Percentiles rank a stretch among this genome's conserved stretches.
These are phyloP conservation scores for Vigna reflexopilosa DNA, from an alignment of 306 rosid species.

Conservation along the genomic window DNA sequence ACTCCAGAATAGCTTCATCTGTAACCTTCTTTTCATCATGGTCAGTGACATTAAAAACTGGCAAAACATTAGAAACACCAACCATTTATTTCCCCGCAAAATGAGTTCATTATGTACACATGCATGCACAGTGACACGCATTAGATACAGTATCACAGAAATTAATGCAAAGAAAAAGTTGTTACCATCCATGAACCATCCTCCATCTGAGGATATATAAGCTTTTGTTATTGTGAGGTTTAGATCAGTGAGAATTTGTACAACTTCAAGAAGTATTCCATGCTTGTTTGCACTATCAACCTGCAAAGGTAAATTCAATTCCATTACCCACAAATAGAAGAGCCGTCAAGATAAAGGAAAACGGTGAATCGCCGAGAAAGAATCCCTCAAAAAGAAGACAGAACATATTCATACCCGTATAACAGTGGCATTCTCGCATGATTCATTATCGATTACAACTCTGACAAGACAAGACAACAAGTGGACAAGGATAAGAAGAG, in stretches of 20 bases:
- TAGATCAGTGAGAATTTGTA: conserved; percentile 89
- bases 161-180: neutral
- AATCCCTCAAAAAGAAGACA: neutral
- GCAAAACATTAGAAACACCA: neutral
- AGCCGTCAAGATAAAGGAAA: conserved; percentile 13
- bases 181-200: conserved; percentile 98
- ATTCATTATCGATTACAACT: conserved; percentile 89
- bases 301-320: conserved; percentile 47
- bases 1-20: conserved; percentile 77
- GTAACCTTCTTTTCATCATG: conserved; percentile 89
- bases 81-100: neutral
- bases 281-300: conserved; percentile 86
- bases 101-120: neutral
- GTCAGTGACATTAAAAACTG: conserved; percentile 94
- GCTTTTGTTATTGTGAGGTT: conserved; percentile 82
- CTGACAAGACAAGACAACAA: conserved; percentile 56
- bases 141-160: neutral
- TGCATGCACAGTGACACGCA: neutral
- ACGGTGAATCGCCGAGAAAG: neutral
- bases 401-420: conserved; percentile 61
- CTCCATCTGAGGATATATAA: conserved; percentile 90
- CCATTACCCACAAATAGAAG: conserved; percentile 27
- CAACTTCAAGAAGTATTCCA: conserved; percentile 95
- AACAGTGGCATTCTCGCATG: conserved; percentile 84
- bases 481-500: conserved; percentile 27